phyloP scores from a whole-genome alignment of 331 rosid genomes.

The Erythrophleum ivorense region DNA sequence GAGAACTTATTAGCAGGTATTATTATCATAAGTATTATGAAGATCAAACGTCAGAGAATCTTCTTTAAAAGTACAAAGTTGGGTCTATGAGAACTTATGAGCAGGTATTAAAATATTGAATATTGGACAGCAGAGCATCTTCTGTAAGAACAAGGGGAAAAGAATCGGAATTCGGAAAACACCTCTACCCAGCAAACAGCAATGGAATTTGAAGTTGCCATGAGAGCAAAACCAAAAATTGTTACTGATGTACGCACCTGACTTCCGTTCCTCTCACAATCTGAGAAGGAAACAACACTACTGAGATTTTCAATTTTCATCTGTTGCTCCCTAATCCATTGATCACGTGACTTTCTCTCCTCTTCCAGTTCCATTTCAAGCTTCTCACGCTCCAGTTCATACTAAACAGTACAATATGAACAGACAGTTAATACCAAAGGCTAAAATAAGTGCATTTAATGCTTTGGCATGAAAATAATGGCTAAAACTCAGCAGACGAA shows the following conservation, averaged over 20 bases:
- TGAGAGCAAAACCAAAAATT: background rate
- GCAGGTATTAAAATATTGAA: background rate
- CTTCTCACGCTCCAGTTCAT: constrained; percentile 87
- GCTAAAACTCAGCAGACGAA: constrained; percentile 26
- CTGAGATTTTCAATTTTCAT: constrained; percentile 61
- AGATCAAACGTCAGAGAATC: background rate
- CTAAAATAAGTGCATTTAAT: constrained; percentile 16
- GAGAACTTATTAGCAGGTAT: constrained; percentile 12
- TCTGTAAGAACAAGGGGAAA: background rate
- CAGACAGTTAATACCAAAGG: constrained; percentile 20
- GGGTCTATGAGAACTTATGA: background rate
- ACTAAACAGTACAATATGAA: constrained; percentile 56
- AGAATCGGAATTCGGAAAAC: background rate
- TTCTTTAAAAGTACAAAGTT: background rate
- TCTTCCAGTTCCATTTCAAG: constrained; percentile 82
- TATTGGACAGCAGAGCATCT: background rate
- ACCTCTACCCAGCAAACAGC: background rate
- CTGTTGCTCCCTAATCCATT: constrained; percentile 65
- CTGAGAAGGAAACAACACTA: constrained; percentile 52
- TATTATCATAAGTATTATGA: background rate
- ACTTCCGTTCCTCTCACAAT: constrained; percentile 51
- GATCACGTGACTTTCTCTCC: constrained; percentile 79
- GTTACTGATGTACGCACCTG: constrained; percentile 56
- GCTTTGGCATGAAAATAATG: constrained; percentile 28
- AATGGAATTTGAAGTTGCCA: constrained; percentile 5